Percentiles rank a stretch among this genome's conserved stretches.
Evolutionary conservation across 352 stramenopile genomes (phyloP).

Genomic region (Thalassiosira hispida): DNA sequence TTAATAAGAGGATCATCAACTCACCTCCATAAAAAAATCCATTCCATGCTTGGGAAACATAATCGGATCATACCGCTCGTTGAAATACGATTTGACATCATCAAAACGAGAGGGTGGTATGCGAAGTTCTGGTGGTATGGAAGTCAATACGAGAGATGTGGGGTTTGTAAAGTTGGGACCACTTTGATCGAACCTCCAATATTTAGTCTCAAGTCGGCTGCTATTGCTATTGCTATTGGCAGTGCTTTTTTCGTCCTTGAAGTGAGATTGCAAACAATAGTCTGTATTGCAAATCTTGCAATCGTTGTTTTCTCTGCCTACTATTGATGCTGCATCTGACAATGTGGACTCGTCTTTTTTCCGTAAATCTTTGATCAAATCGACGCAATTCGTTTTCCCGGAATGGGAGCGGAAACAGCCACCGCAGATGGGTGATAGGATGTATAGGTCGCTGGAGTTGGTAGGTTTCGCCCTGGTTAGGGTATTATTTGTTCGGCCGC

Average conservation of each 20-base stretch:
- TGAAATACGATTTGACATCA: constrained; percentile 42
- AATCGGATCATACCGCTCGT: constrained; percentile 27
- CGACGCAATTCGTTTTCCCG: not conserved
- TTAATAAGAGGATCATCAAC: too few relatives aligned
- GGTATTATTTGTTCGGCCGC: not conserved
- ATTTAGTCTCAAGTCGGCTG: constrained; percentile 26
- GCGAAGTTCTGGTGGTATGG: constrained; percentile 40
- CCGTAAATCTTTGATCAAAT: not conserved
- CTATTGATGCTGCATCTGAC: constrained; percentile 13
- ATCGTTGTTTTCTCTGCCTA: constrained; percentile 2
- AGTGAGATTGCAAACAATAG: constrained; percentile 28
- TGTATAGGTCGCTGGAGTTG: constrained; percentile 2
- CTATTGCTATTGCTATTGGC: not conserved
- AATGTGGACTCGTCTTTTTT: constrained; percentile 10
- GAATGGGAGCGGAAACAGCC: constrained; percentile 15
- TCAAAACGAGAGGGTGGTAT: constrained; percentile 45
- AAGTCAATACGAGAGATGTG: constrained; percentile 38
- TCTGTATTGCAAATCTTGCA: constrained; percentile 42
- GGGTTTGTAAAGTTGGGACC: constrained; percentile 31
- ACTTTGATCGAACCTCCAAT: constrained; percentile 54
- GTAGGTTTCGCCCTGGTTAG: not conserved
- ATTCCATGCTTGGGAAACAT: constrained; percentile 18
- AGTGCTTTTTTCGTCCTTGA: not conserved
- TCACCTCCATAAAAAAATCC: too few relatives aligned
- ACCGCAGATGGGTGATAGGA: constrained; percentile 26